A percentile compares a stretch with the other conserved stretches of the same genome.
phyloP scores from a whole-genome alignment of 495 filamentous ascomycete genomes.

The Extremus antarcticus region DNA sequence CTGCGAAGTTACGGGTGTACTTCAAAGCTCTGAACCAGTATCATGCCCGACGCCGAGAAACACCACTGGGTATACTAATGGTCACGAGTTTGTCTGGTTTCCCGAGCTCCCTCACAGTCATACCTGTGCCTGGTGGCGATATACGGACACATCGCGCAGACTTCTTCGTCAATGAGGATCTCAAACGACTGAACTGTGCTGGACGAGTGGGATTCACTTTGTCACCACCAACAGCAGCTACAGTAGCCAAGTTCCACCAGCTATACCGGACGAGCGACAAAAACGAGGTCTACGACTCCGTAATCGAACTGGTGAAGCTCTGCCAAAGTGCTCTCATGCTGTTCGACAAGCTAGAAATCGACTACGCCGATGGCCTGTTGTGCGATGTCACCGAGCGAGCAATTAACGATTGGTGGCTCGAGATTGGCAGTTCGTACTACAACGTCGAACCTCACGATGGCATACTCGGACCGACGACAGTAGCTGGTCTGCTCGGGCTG shows the following conservation, averaged over 20 bases:
- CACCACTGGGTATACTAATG: conserved; percentile 74
- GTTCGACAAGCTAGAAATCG: conserved; percentile 77
- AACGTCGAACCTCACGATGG: conserved; percentile 87
- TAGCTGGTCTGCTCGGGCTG: conserved; percentile 77
- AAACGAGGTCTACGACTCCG: conserved; percentile 61
- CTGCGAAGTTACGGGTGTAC: conserved; percentile 63
- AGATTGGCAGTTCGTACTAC: conserved; percentile 82
- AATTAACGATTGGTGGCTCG: conserved; percentile 91
- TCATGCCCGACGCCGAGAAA: conserved; percentile 73
- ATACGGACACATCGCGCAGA: conserved; percentile 66
- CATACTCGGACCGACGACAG: conserved; percentile 81
- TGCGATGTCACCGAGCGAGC: conserved; percentile 89
- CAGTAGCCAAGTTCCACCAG: conserved; percentile 82
- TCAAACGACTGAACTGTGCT: conserved; percentile 86
- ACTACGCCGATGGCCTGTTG: conserved; percentile 83
- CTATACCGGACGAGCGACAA: conserved; percentile 79
- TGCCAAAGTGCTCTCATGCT: conserved; percentile 82
- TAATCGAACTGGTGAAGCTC: conserved; percentile 81
- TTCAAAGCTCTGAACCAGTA: conserved; percentile 76
- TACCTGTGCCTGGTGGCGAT: conserved; percentile 79
- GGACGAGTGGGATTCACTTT: conserved; percentile 79
- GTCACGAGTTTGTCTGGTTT: conserved; percentile 87
- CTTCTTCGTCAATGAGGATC: conserved; percentile 89
- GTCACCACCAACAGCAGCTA: conserved; percentile 61
- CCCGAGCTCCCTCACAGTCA: conserved; percentile 78